These are phyloP conservation scores for Phytophthora meadii DNA, from an alignment of 352 stramenopile species.

Conservation along the genomic window DNA sequence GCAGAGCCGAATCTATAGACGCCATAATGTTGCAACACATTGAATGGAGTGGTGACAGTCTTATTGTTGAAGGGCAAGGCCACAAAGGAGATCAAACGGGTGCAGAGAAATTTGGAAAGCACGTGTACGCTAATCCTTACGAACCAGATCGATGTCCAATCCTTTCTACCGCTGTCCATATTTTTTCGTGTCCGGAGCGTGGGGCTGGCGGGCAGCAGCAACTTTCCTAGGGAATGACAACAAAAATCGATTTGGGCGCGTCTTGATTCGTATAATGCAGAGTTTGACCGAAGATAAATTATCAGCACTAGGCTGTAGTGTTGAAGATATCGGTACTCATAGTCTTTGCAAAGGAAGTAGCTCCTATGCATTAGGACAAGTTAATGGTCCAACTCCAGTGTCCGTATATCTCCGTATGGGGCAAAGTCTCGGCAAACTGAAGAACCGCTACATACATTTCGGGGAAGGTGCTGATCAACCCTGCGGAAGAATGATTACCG, in stretches of 20 bases:
- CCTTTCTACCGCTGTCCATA: no score
- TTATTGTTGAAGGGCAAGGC: no score
- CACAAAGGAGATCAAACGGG: no score
- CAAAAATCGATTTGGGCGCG: slow-evolving; percentile 3
- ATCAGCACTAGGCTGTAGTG: neutral
- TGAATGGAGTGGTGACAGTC: no score
- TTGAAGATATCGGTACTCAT: slow-evolving; percentile 4
- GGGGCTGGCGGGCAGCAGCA: no score
- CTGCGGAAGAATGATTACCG: slow-evolving; percentile 5
- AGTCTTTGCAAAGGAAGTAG: slow-evolving; percentile 4
- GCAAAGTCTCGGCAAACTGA: slow-evolving; percentile 11
- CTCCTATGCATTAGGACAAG: slow-evolving; percentile 10
- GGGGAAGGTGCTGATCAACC: neutral
- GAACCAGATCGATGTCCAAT: no score
- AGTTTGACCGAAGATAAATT: slow-evolving; percentile 7
- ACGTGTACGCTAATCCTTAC: no score
- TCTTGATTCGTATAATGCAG: slow-evolving; percentile 1
- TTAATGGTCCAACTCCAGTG: slow-evolving; percentile 2
- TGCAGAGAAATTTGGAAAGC: no score
- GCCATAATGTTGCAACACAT: no score
- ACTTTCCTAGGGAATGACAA: no score
- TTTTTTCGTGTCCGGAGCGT: no score
- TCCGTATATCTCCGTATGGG: neutral
- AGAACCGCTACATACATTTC: slow-evolving; percentile 10
- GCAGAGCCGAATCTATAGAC: no score